Evolutionary conservation across 192 early-diverging fungal species (phyloP).

Genomic region (Linnemannia schmuckeri): DNA sequence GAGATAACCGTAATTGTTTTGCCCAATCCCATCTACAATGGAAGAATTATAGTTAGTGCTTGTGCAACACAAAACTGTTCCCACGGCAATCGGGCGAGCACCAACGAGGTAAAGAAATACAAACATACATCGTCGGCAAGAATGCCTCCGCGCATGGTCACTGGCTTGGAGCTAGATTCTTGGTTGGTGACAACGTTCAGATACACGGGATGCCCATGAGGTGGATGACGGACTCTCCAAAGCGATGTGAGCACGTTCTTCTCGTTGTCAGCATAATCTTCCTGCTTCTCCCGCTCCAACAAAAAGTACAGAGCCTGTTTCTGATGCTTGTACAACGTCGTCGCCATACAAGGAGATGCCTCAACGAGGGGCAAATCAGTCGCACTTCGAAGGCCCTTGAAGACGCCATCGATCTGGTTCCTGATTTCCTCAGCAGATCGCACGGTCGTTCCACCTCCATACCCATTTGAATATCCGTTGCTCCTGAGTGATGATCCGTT

Average conservation of each 20-base stretch:
- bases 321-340: conserved; percentile 81
- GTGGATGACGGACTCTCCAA: conserved; percentile 56
- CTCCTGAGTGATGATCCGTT: conserved; percentile 16
- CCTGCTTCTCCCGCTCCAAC: conserved; percentile 76
- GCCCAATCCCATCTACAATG: conserved; percentile 66
- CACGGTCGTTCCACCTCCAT: conserved; percentile 22
- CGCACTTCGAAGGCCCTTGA: conserved; percentile 66
- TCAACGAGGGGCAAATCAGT: conserved; percentile 63
- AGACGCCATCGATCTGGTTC: conserved; percentile 71
- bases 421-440: conserved; percentile 53
- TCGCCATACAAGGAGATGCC: conserved; percentile 59
- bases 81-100: too few species aligned
- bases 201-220: conserved; percentile 52
- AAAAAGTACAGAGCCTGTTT: conserved; percentile 88
- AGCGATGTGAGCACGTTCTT: conserved; percentile 58
- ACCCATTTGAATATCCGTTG: conserved; percentile 33
- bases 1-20: conserved; percentile 74
- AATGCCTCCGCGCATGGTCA: conserved; percentile 70
- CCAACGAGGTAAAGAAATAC: background rate
- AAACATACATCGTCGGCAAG: conserved; percentile 63
- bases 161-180: conserved; percentile 56
- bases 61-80: background rate
- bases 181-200: conserved; percentile 68
- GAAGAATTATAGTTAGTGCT: background rate
- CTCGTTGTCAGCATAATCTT: conserved; percentile 65